Conservation (phyloP, 148 eudicot genomes). For the Chenopodium suecicum region DNA sequence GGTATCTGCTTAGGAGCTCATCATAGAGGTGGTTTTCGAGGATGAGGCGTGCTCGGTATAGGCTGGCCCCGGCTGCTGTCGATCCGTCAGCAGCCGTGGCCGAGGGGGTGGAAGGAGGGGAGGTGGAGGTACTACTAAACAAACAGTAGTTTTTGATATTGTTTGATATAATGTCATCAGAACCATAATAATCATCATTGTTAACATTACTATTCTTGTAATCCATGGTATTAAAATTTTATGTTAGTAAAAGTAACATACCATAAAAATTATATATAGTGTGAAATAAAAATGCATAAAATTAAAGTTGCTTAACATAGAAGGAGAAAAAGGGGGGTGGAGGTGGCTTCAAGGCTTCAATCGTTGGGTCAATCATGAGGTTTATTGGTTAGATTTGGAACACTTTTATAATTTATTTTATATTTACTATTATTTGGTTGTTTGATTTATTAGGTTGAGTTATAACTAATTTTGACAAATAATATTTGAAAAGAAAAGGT, state of each 20-base stretch:
- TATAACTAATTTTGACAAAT: background rate
- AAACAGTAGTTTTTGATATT: background rate
- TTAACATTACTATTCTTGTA: background rate
- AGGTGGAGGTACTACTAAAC: constrained; percentile 20
- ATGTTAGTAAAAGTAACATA: background rate
- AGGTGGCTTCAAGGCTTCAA: constrained; percentile 40
- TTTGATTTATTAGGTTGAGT: background rate
- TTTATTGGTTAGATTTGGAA: constrained; percentile 1
- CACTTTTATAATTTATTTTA: background rate
- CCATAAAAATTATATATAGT: constrained; percentile 6
- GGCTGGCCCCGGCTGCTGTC: constrained; percentile 32
- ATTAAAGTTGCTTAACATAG: constrained; percentile 34
- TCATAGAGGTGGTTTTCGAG: constrained; percentile 59
- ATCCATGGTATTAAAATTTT: constrained; percentile 3
- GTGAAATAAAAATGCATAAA: too few relatives aligned
- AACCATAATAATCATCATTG: background rate
- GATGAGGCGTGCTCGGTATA: constrained; percentile 45
- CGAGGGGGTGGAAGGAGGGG: constrained; percentile 43
- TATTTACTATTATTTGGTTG: too few relatives aligned
- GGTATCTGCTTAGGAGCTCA: constrained; percentile 61
- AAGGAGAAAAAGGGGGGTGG: constrained; percentile 26
- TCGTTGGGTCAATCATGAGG: constrained; percentile 34
- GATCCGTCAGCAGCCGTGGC: constrained; percentile 22
- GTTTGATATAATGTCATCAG: background rate
- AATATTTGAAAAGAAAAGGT: background rate